These are phyloP conservation scores for Lactarius pseudohatsudake DNA, from an alignment of 768 basidiomycete genomes.

Conservation along the genomic window DNA sequence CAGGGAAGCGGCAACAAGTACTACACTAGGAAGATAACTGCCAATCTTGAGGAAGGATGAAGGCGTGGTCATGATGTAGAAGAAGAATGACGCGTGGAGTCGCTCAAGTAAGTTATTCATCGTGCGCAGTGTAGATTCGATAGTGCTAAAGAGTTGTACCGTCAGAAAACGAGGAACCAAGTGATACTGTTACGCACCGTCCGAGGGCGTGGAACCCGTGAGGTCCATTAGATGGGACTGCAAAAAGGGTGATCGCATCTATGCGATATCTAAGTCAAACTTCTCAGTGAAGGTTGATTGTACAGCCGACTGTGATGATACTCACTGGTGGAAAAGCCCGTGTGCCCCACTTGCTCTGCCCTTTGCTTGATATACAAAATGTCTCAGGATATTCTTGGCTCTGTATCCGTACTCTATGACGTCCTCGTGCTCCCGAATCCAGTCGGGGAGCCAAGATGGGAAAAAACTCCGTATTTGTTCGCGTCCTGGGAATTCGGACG, in stretches of 20 bases:
- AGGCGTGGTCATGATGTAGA: slow-evolving; percentile 76
- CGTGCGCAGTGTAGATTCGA: slow-evolving; percentile 88
- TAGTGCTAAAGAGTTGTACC: slow-evolving; percentile 45
- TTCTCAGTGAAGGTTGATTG: slow-evolving; percentile 1
- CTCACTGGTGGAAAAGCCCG: slow-evolving; percentile 83
- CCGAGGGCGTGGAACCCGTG: slow-evolving; percentile 96
- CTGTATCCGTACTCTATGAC: slow-evolving; percentile 56
- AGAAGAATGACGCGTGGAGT: slow-evolving; percentile 96
- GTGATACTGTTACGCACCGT: slow-evolving; percentile 48
- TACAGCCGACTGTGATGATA: slow-evolving; percentile 9
- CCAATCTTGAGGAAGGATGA: slow-evolving; percentile 85
- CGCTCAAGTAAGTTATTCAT: slow-evolving; percentile 94
- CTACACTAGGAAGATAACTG: slow-evolving; percentile 82
- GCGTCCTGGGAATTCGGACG: slow-evolving; percentile 40
- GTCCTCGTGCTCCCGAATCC: slow-evolving; percentile 42
- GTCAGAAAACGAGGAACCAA: neutral
- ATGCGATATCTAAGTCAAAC: slow-evolving; percentile 71
- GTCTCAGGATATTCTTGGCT: slow-evolving; percentile 66
- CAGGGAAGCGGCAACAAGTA: slow-evolving; percentile 81
- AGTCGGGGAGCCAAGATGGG: slow-evolving; percentile 48
- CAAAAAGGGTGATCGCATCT: slow-evolving; percentile 90
- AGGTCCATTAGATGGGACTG: slow-evolving; percentile 82
- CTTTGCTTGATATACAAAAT: slow-evolving; percentile 70
- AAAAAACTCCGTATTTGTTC: slow-evolving; percentile 35
- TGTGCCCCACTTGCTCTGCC: slow-evolving; percentile 88